A percentile compares a stretch with the other conserved stretches of the same genome.
These are phyloP conservation scores for Nelumbo lutea DNA, from an alignment of 164 flowering plant species.

Conservation along the genomic window DNA sequence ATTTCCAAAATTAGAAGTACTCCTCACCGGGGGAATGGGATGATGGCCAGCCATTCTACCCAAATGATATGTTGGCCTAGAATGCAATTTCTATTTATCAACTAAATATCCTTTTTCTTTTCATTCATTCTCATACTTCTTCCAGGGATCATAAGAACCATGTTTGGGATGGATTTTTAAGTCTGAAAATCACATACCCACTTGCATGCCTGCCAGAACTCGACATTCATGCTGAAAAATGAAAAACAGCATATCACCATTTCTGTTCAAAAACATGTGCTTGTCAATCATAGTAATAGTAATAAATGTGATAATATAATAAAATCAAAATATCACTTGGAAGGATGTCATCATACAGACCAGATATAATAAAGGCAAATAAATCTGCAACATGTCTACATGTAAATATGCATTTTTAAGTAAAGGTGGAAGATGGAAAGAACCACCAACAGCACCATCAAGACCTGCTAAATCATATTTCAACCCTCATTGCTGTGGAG, in stretches of 20 bases:
- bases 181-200: neutral
- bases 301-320: neutral
- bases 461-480: neutral
- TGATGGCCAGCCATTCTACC: constrained; percentile 16
- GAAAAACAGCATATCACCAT: too few relatives aligned
- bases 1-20: constrained; percentile 6
- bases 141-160: neutral
- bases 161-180: neutral
- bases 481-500: neutral
- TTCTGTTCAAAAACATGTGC: too few relatives aligned
- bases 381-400: neutral
- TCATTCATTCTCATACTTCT: neutral
- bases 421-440: neutral
- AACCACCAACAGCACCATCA: neutral
- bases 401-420: neutral
- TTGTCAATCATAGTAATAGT: too few relatives aligned
- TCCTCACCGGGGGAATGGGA: neutral
- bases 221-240: neutral
- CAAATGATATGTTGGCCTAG: constrained; percentile 14
- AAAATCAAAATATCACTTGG: neutral
- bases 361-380: neutral
- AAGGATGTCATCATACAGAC: neutral
- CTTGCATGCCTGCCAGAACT: neutral
- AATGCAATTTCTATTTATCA: neutral
- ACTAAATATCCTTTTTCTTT: neutral